A percentile compares a stretch with the other conserved stretches of the same genome.
Conservation (phyloP, 208 protist genomes). For the Trypanosoma platydactyli region DNA sequence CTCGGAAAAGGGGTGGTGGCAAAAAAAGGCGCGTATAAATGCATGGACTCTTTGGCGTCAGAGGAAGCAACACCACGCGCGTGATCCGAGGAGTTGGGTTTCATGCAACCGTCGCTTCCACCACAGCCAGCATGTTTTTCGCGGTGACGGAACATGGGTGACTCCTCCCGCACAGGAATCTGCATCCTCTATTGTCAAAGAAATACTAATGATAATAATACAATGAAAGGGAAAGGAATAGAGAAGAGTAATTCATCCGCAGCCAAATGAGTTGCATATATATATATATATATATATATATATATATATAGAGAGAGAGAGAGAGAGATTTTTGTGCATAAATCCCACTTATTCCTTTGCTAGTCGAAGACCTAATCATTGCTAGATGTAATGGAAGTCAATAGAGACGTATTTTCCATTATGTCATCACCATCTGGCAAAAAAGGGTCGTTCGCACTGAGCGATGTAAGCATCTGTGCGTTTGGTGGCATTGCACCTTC, state of each 20-base stretch:
- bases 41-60: not conserved
- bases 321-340: not conserved
- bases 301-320: too few species aligned
- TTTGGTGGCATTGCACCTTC: slow-evolving; percentile 22
- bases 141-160: too few species aligned
- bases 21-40: slow-evolving; percentile 31
- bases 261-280: too few species aligned
- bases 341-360: not conserved
- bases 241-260: too few species aligned
- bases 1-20: slow-evolving; percentile 25
- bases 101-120: too few species aligned
- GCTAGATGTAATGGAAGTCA: slow-evolving; percentile 3
- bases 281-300: too few species aligned
- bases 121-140: too few species aligned
- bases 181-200: too few species aligned
- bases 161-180: too few species aligned
- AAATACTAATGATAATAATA: too few species aligned
- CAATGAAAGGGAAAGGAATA: too few species aligned
- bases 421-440: slow-evolving; percentile 11
- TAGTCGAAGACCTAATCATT: not conserved
- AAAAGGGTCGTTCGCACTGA: slow-evolving; percentile 31
- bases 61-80: not conserved
- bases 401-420: slow-evolving; percentile 8
- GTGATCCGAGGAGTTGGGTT: too few species aligned
- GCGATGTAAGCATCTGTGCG: slow-evolving; percentile 25